Evolutionary conservation across 371 early-diverging fungal species (phyloP), one percentile per base, ranked within the genome.

Genomic region (Batrachochytrium dendrobatidis): DNA sequence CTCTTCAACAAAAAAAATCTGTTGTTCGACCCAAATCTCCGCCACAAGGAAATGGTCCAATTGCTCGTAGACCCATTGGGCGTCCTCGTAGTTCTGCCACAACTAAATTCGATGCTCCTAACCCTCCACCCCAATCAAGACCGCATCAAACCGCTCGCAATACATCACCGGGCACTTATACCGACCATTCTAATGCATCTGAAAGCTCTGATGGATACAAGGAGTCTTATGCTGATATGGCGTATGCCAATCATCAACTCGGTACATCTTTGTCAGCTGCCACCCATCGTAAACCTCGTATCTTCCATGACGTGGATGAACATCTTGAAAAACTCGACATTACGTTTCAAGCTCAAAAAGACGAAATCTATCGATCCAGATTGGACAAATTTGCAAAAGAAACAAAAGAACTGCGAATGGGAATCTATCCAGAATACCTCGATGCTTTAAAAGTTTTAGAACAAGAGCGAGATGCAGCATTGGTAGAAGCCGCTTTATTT

Each of bases 341-440:
- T n/a, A 30, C 8, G 5, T 15, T 26, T 34, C 8, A 18, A 8
- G 26, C 17, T 30, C 22, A 49, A 20, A 22, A 49, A 7, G 52
- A 6, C 29, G 29, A 24, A 10, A 10, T 28, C 8, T 20, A 53
- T 8, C 32, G 26, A 8, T 12, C 15, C 15, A 49, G 22, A 29
- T 22, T 25, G n/a, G 50, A 25, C 7, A 29, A 49, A 15, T 22
- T 25, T 10, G 50, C 22, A 49, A 29, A 49, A 49, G 50, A 29
- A 25, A 49, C 50, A 29, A 10, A 29, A 25, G 18, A 20, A 32
- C 32, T 8, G 12, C 26, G 12, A n/a, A 7, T 74, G 77, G 89
- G 88, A 53, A 80, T 79, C 4, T 88, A 90, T 62, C 77, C 81
- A 17, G 76, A 76, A 12, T 88, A 83, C 63, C 59, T 72, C 45